Conservation (phyloP, 1,284 basidiomycete species). For the Bjerkandera adusta region DNA sequence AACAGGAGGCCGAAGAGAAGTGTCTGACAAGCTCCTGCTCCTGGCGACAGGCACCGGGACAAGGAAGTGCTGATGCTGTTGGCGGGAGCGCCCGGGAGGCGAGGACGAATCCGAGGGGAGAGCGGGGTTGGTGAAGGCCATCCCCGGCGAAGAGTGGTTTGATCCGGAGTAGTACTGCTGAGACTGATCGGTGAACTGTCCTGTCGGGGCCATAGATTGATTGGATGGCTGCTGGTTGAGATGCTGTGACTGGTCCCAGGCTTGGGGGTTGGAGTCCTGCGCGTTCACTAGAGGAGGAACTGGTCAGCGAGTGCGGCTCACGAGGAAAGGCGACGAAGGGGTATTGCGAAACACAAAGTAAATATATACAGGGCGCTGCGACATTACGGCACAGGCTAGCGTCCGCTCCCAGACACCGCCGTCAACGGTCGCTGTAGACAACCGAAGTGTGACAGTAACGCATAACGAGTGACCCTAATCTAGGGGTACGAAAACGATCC, state of each 20-base stretch:
- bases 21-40: conserved; percentile 60
- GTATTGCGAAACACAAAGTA: too few relatives aligned
- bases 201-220: conserved; percentile 17
- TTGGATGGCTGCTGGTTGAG: conserved; percentile 12
- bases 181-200: conserved; percentile 29
- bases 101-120: conserved; percentile 15
- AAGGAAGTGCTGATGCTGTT: conserved; percentile 25
- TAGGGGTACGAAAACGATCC: too few relatives aligned
- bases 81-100: conserved; percentile 20
- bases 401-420: too few relatives aligned
- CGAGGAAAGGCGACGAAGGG: too few relatives aligned
- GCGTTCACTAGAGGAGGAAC: conserved; percentile 9
- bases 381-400: too few relatives aligned
- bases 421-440: too few relatives aligned
- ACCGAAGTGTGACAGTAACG: too few relatives aligned
- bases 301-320: too few relatives aligned
- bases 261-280: conserved; percentile 16
- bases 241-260: conserved; percentile 24
- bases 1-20: conserved; percentile 51
- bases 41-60: conserved; percentile 35
- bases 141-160: conserved; percentile 21
- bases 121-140: conserved; percentile 19
- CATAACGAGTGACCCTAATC: too few relatives aligned
- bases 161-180: conserved; percentile 28
- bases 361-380: neutral